Evolutionary conservation across 768 basidiomycete genomes (phyloP).

Genomic region (Mycena sanguinolenta): DNA sequence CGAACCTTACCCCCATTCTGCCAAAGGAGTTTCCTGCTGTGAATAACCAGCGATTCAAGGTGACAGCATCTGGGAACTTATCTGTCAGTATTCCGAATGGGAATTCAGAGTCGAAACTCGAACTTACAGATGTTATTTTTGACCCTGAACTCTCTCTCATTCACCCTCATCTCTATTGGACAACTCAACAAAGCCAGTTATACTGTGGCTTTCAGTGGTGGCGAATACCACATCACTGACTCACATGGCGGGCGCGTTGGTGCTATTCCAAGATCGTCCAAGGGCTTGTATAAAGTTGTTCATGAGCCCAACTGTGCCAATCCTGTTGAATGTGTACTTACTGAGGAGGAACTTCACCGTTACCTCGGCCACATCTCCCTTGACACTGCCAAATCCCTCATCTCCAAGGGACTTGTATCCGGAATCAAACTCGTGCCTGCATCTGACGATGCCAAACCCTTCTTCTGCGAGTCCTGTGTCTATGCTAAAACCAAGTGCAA

Average conservation of each 20-base stretch:
- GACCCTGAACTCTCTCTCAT: neutral
- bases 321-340: constrained; percentile 38
- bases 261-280: neutral
- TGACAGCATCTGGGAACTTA: neutral
- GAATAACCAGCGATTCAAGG: neutral
- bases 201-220: neutral
- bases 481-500: constrained; percentile 39
- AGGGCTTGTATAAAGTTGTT: constrained; percentile 38
- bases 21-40: neutral
- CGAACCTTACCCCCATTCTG: neutral
- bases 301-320: constrained; percentile 9
- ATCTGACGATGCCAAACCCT: constrained; percentile 39
- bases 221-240: neutral
- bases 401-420: constrained; percentile 41
- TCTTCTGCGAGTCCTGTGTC: constrained; percentile 41
- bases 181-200: neutral
- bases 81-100: neutral
- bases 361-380: constrained; percentile 48
- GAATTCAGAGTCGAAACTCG: neutral
- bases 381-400: constrained; percentile 34
- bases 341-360: constrained; percentile 45
- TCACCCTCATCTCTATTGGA: neutral
- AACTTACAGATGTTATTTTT: neutral
- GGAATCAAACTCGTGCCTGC: constrained; percentile 12
- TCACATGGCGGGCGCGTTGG: neutral